Percentiles rank a stretch among this genome's conserved stretches.
Evolutionary conservation across 495 filamentous ascomycete genomes (phyloP).

Genomic region (Penicillium ochrochloron): DNA sequence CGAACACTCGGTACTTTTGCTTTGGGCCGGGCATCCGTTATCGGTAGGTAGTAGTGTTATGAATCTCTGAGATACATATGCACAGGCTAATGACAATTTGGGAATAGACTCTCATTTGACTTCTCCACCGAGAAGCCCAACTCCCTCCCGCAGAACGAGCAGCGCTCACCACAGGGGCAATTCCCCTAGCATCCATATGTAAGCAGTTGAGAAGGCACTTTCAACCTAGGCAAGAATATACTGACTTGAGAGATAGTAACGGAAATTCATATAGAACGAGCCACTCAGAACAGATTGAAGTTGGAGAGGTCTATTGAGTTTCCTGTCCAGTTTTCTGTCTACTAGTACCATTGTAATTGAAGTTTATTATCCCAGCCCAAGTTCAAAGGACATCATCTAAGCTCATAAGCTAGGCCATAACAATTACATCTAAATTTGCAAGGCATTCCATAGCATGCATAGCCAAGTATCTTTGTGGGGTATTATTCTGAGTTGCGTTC

Average conservation of each 20-base stretch:
- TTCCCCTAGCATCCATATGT: neutral
- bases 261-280: neutral
- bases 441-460: neutral
- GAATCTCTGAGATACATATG: neutral
- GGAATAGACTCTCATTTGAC: neutral
- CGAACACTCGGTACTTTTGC: neutral
- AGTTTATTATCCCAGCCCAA: neutral
- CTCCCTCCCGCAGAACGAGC: neutral
- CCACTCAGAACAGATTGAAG: neutral
- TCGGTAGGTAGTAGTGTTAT: neutral
- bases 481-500: slow-evolving; percentile 4
- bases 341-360: neutral
- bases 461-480: neutral
- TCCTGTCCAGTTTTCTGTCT: neutral
- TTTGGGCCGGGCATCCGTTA: neutral
- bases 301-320: neutral
- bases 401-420: too few relatives aligned
- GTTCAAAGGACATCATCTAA: too few relatives aligned
- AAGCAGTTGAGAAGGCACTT: neutral
- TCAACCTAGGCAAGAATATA: neutral
- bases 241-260: neutral
- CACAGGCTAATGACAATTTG: neutral
- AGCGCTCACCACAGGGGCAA: neutral
- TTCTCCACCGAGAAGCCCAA: neutral
- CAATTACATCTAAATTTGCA: too few relatives aligned